phyloP scores from a whole-genome alignment of 2,329 filamentous ascomycete species.

The Fusarium torreyae region DNA sequence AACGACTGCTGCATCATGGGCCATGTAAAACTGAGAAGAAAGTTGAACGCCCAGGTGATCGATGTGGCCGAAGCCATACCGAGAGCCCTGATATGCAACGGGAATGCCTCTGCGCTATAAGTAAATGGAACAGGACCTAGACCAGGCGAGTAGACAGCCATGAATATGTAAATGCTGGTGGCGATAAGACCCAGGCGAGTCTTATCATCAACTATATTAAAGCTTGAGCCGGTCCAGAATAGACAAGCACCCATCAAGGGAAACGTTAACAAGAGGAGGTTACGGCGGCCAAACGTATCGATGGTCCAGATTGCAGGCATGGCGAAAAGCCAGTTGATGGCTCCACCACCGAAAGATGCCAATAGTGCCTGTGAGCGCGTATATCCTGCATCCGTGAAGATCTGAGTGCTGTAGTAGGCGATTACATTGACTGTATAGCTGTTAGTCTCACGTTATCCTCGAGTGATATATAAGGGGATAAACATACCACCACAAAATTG shows the following conservation, averaged over 20 bases:
- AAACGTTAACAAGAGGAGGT: conserved; percentile 57
- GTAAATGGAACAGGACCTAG: conserved; percentile 57
- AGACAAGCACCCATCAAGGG: conserved; percentile 52
- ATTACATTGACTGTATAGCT: conserved; percentile 55
- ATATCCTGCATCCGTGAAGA: conserved; percentile 51
- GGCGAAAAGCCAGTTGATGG: conserved; percentile 66
- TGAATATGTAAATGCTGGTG: conserved; percentile 55
- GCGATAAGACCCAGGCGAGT: conserved; percentile 51
- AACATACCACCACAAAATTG: conserved; percentile 60
- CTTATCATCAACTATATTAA: conserved; percentile 36
- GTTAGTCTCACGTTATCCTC: conserved; percentile 58
- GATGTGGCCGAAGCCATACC: conserved; percentile 58
- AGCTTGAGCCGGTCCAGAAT: conserved; percentile 52
- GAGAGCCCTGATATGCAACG: conserved; percentile 55
- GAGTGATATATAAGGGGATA: neutral
- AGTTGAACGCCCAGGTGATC: conserved; percentile 56
- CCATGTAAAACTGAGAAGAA: conserved; percentile 54
- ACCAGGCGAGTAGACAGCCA: conserved; percentile 56
- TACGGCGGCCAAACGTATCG: conserved; percentile 69
- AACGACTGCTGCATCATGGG: conserved; percentile 51
- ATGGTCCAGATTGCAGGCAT: conserved; percentile 55
- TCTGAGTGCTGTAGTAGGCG: conserved; percentile 52
- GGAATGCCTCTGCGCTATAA: conserved; percentile 57
- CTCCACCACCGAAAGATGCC: conserved; percentile 54
- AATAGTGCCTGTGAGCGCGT: conserved; percentile 50